Conservation (phyloP, 306 rosid species). For the Leucaena leucocephala region DNA sequence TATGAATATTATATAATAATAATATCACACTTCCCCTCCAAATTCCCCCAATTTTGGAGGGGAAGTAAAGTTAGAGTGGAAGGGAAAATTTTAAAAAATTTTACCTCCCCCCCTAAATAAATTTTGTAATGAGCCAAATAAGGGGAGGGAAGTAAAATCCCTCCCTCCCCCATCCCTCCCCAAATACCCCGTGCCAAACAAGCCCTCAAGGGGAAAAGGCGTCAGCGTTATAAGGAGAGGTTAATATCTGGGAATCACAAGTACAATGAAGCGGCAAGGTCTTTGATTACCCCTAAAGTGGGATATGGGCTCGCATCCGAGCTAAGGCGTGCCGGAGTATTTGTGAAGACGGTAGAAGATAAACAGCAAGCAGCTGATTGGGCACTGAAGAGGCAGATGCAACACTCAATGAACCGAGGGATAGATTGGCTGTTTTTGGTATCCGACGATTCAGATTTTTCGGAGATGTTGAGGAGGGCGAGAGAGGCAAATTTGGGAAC, state of each 20-base stretch:
- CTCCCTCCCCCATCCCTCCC: no score
- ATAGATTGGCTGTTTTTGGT: constrained; percentile 83
- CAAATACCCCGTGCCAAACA: no score
- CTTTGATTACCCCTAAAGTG: constrained; percentile 53
- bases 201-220: constrained; percentile 70
- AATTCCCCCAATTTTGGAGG: no score
- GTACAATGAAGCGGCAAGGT: constrained; percentile 72
- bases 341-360: constrained; percentile 81
- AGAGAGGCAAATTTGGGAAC: constrained; percentile 73
- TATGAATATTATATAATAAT: no score
- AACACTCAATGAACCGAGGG: constrained; percentile 81
- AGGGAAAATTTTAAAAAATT: no score
- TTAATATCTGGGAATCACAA: constrained; percentile 57
- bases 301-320: constrained; percentile 84
- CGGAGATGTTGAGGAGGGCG: constrained; percentile 78
- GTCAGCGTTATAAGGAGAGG: constrained; percentile 66
- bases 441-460: constrained; percentile 82
- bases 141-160: no score
- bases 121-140: no score
- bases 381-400: constrained; percentile 86
- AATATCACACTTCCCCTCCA: no score
- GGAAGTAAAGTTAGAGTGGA: no score
- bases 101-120: no score
- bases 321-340: constrained; percentile 83
- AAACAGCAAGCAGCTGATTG: constrained; percentile 92